phyloP scores from a whole-genome alignment of 1,284 basidiomycete genomes.

The Calocybe gambosa region DNA sequence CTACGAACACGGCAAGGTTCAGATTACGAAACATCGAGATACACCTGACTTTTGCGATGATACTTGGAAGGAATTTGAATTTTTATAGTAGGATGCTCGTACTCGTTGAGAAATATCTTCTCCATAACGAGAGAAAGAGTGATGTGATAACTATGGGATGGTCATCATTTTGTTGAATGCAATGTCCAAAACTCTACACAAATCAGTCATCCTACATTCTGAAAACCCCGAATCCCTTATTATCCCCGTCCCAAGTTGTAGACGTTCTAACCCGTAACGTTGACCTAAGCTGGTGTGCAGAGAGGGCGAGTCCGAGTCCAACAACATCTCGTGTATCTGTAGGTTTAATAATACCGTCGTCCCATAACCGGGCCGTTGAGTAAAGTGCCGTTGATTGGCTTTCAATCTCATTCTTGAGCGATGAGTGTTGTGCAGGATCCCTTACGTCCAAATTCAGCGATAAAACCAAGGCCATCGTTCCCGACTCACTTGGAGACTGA shows the following conservation, averaged over 20 bases:
- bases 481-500: conserved; percentile 71
- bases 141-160: not conserved
- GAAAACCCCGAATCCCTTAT: conserved; percentile 81
- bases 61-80: not conserved
- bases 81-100: not conserved
- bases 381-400: conserved; percentile 81
- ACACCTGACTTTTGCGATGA: not conserved
- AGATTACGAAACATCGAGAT: not conserved
- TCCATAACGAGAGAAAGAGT: too few relatives aligned
- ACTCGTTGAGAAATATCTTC: too few relatives aligned
- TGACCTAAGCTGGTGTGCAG: conserved; percentile 39
- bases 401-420: conserved; percentile 79
- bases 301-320: conserved; percentile 78
- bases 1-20: not conserved
- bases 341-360: conserved; percentile 91
- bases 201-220: conserved; percentile 71
- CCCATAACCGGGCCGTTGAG: conserved; percentile 88
- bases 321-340: conserved; percentile 87
- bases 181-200: conserved; percentile 22
- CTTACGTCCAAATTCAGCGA: conserved; percentile 29
- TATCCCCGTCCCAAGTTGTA: conserved; percentile 68
- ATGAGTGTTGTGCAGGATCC: conserved; percentile 69
- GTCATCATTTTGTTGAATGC: not conserved
- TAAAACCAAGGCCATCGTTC: not conserved
- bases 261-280: conserved; percentile 15